phyloP scores from a whole-genome alignment of 352 stramenopile genomes.

The Globisporangium yorkense region DNA sequence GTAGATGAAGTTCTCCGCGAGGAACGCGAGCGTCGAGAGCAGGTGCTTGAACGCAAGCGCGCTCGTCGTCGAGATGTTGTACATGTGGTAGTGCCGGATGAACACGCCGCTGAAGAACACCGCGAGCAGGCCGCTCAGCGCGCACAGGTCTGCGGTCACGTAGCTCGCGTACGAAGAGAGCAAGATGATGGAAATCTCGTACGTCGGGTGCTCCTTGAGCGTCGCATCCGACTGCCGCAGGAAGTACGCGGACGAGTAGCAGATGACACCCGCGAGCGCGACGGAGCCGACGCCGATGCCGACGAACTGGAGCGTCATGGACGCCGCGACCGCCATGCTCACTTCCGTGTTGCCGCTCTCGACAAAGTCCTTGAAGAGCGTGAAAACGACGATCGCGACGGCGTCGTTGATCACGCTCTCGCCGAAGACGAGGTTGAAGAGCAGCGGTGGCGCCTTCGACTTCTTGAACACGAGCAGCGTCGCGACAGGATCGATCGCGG shows the following conservation, averaged over 20 bases:
- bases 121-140: conserved; percentile 83
- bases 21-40: conserved; percentile 51
- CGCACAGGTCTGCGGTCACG: conserved; percentile 51
- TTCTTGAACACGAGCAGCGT: conserved; percentile 79
- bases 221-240: conserved; percentile 8
- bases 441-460: conserved; percentile 27
- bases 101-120: conserved; percentile 90
- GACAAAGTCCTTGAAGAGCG: conserved; percentile 47
- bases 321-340: not conserved
- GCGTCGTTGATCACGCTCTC: conserved; percentile 74
- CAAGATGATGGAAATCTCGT: conserved; percentile 69
- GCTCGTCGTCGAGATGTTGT: conserved; percentile 57
- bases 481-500: conserved; percentile 79
- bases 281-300: conserved; percentile 42
- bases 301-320: conserved; percentile 27
- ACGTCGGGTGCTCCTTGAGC: conserved; percentile 32
- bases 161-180: conserved; percentile 73
- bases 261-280: conserved; percentile 34
- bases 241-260: conserved; percentile 40
- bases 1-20: conserved; percentile 74
- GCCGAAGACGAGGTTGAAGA: conserved; percentile 88
- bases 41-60: conserved; percentile 56
- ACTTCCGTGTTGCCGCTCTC: conserved; percentile 14
- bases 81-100: conserved; percentile 71
- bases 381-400: conserved; percentile 72